Conservation (phyloP, 2,329 filamentous ascomycete genomes). For the Anthostomella pinea region DNA sequence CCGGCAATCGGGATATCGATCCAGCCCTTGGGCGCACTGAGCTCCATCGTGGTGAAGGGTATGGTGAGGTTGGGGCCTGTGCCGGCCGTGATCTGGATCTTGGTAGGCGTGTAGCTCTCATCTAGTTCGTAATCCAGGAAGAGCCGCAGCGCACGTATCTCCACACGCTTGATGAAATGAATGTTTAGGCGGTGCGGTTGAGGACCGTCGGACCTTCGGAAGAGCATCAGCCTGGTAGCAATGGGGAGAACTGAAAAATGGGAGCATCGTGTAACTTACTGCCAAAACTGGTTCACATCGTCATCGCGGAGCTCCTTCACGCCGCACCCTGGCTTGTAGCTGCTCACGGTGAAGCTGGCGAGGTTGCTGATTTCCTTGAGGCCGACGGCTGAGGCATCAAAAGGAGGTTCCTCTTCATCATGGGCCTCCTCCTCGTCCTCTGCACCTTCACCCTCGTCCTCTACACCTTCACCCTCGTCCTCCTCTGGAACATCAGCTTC, state of each 20-base stretch:
- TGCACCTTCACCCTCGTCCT: slow-evolving; percentile 28
- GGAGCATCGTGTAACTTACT: slow-evolving; percentile 49
- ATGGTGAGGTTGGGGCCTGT: slow-evolving; percentile 90
- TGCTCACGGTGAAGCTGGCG: slow-evolving; percentile 79
- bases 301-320: slow-evolving; percentile 74
- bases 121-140: slow-evolving; percentile 90
- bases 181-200: slow-evolving; percentile 81
- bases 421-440: slow-evolving; percentile 36
- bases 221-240: background rate
- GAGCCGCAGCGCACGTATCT: slow-evolving; percentile 74
- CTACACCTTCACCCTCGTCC: slow-evolving; percentile 30
- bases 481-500: slow-evolving; percentile 26
- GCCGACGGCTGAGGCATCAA: slow-evolving; percentile 54
- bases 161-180: slow-evolving; percentile 80
- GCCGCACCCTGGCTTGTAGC: slow-evolving; percentile 75
- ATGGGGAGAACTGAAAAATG: background rate
- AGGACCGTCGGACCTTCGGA: slow-evolving; percentile 69
- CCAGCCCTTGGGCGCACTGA: slow-evolving; percentile 83
- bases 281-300: slow-evolving; percentile 73
- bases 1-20: slow-evolving; percentile 70
- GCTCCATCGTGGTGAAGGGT: slow-evolving; percentile 77
- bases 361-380: slow-evolving; percentile 84
- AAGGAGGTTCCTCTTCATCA: slow-evolving; percentile 37
- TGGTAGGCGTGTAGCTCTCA: slow-evolving; percentile 94
- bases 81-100: slow-evolving; percentile 84